Evolutionary conservation across 768 basidiomycete species (phyloP).

Genomic region (Naganishia onofrii): DNA sequence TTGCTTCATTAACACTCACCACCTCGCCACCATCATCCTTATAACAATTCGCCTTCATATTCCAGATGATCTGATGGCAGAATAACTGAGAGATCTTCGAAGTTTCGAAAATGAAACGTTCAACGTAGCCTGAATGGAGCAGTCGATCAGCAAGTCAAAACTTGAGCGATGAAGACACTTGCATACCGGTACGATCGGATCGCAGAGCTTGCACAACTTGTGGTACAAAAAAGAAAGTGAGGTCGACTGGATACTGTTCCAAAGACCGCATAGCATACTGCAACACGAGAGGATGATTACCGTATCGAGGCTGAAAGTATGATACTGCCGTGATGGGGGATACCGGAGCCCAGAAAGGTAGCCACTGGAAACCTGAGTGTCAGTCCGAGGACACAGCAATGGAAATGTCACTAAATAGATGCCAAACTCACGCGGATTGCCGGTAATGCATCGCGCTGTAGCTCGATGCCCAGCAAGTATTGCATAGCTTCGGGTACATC

Average conservation of each 20-base stretch:
- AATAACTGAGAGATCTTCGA: conserved; percentile 95
- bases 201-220: conserved; percentile 96
- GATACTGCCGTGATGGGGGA: conserved; percentile 62
- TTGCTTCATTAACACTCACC: conserved; percentile 55
- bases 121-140: conserved; percentile 71
- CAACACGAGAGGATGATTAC: conserved; percentile 75
- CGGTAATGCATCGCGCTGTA: conserved; percentile 61
- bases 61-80: conserved; percentile 99
- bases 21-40: conserved; percentile 85
- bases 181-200: conserved; percentile 76
- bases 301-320: conserved; percentile 75
- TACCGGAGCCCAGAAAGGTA: conserved; percentile 83
- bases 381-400: background rate
- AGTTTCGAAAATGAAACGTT: conserved; percentile 92
- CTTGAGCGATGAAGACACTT: background rate
- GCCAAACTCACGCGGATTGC: conserved; percentile 67
- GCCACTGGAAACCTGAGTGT: conserved; percentile 58
- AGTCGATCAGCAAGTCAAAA: background rate
- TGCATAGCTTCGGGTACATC: conserved; percentile 76
- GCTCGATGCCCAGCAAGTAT: conserved; percentile 71
- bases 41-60: conserved; percentile 98
- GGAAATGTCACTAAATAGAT: background rate
- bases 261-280: conserved; percentile 96
- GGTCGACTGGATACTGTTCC: conserved; percentile 86
- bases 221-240: conserved; percentile 98